Percentiles rank a stretch among this genome's conserved stretches.
Conservation (phyloP, 2,329 filamentous ascomycete species). For the Sclerotinia trifoliorum region DNA sequence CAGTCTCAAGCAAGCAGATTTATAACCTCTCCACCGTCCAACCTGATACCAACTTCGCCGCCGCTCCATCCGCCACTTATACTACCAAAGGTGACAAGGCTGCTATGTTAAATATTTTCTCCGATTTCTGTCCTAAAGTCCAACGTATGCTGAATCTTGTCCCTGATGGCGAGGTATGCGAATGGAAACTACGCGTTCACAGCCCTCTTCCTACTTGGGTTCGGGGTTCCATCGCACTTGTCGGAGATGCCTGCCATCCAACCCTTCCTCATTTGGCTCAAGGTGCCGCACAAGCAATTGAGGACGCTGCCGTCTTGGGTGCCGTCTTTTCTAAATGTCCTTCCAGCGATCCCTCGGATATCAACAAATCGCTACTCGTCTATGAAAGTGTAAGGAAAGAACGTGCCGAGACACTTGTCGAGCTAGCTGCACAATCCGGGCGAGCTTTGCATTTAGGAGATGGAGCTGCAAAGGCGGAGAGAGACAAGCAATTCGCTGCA, state of each 20-base stretch:
- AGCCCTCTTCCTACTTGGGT: slow-evolving; percentile 57
- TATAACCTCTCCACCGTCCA: slow-evolving; percentile 65
- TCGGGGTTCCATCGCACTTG: slow-evolving; percentile 53
- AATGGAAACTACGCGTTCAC: slow-evolving; percentile 63
- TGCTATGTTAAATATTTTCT: slow-evolving; percentile 60
- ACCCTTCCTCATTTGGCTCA: slow-evolving; percentile 67
- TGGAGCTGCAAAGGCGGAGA: slow-evolving; percentile 57
- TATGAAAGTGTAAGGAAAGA: slow-evolving; percentile 58
- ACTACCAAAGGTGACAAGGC: slow-evolving; percentile 61
- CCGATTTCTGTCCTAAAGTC: slow-evolving; percentile 59
- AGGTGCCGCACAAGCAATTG: slow-evolving; percentile 66
- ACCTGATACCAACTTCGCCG: slow-evolving; percentile 59
- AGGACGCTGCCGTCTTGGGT: slow-evolving; percentile 62
- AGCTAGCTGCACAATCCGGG: slow-evolving; percentile 50
- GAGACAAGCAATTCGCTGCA: slow-evolving; percentile 55
- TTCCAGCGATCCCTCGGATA: slow-evolving; percentile 40
- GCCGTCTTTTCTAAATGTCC: slow-evolving; percentile 49
- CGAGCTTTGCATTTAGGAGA: slow-evolving; percentile 58
- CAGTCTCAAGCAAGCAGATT: slow-evolving; percentile 63
- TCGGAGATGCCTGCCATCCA: slow-evolving; percentile 66
- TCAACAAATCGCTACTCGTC: slow-evolving; percentile 51
- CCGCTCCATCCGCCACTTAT: slow-evolving; percentile 58
- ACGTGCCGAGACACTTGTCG: slow-evolving; percentile 51
- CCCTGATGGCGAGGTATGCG: slow-evolving; percentile 60
- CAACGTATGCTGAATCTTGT: slow-evolving; percentile 59